A percentile compares a stretch with the other conserved stretches of the same genome.
Evolutionary conservation across 2,329 filamentous ascomycete species (phyloP).

Genomic region (Penicillium sp.): DNA sequence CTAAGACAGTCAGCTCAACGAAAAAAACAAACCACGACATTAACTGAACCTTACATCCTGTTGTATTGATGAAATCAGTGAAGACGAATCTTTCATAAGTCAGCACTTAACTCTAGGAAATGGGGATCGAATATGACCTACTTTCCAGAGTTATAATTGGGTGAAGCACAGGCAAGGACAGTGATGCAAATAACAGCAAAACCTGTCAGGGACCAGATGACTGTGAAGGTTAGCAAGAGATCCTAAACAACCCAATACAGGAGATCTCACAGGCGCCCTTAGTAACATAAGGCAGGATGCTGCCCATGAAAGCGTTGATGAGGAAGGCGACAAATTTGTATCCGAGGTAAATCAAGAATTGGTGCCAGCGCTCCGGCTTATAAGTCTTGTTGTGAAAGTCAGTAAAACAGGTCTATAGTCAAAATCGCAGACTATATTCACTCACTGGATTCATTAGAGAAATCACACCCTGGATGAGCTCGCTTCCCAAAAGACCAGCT

Average conservation of each 20-base stretch:
- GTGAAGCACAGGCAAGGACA: conserved; percentile 63
- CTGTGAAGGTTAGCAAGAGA: conserved; percentile 12
- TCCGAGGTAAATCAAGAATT: conserved; percentile 69
- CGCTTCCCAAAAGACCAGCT: conserved; percentile 65
- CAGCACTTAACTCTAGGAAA: not conserved
- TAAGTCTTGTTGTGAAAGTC: conserved; percentile 41
- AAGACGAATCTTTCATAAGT: conserved; percentile 51
- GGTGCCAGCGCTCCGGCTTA: conserved; percentile 63
- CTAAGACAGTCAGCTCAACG: conserved; percentile 21
- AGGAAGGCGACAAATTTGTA: conserved; percentile 61
- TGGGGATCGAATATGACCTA: conserved; percentile 46
- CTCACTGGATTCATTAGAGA: conserved; percentile 56
- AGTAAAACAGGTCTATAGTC: not conserved
- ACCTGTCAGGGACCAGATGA: conserved; percentile 68
- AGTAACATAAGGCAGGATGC: conserved; percentile 63
- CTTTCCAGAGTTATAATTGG: conserved; percentile 61
- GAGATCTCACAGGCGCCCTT: conserved; percentile 57
- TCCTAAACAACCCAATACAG: not conserved
- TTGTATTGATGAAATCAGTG: conserved; percentile 64
- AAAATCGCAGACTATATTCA: not conserved
- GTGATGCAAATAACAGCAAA: conserved; percentile 71
- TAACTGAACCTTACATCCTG: conserved; percentile 51
- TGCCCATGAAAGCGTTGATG: conserved; percentile 65
- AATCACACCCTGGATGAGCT: conserved; percentile 66
- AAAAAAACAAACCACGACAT: not conserved